Evolutionary conservation across 371 early-diverging fungal genomes (phyloP), one percentile per base, ranked within the genome.

Genomic region (Apophysomyces elegans): DNA sequence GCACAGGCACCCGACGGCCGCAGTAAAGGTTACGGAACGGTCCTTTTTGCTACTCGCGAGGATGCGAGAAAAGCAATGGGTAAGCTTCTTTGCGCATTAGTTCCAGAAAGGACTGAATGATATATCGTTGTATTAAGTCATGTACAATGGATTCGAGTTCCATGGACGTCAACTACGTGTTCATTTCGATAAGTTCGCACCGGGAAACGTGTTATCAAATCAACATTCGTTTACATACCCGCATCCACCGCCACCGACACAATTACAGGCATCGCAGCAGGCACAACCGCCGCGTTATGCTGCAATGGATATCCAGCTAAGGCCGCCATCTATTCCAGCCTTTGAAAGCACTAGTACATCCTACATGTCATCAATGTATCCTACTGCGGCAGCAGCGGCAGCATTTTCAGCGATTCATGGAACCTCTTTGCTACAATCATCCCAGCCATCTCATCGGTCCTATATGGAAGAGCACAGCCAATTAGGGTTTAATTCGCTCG

Each of bases 21-120:
- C 37, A 87, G 87, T 69, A 74, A 88, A 50, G 91, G 92, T 5
- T 89, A 85, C 77, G 92, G 92, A 2, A 86, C 87, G 7, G 92
- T 90, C 9, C 70, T 88, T 11, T 91, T 88, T 77, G 80, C 84
- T 0, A 84, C 86, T 4, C 76, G 71, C 7, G 90, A 89, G 63
- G 90, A 90, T 71, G 90, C 90, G 0, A 74, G 74, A 37, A 78
- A 74, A 32, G 86, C 86, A 12, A 80, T 86, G 50, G 73, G 83
- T 82, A 77, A 64, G 65, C 36, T 12, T 8, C 2, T 61, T 13
- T 35, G n/a, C 21, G 56, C 16, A 37, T 56, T 6, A 11, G 14
- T 35, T 21, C n/a, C n/a, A n/a, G n/a, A 21, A 50, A 50, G 16
- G 16, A 35, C 35, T 39, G 13, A 54, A 47, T 5, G 61, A n/a